Base-by-base conservation (phyloP, 768 basidiomycete species). In the Asterophora parasitica region DNA sequence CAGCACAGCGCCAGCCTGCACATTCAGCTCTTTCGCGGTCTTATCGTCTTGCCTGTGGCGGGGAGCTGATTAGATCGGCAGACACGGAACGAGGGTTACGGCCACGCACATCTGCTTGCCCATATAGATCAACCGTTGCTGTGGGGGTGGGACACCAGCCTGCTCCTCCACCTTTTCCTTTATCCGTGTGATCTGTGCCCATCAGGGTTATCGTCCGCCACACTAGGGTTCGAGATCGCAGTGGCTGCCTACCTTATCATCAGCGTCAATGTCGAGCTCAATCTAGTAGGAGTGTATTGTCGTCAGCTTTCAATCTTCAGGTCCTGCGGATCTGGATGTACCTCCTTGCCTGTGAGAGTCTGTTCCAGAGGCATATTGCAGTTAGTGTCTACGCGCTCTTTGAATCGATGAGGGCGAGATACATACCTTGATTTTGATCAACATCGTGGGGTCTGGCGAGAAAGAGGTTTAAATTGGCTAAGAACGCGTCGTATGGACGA, bases 91-190 rank as follows among this genome's bases (percentile, higher is more conserved):
- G 33, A 19, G 26, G 33, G 27, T 15, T 16, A 35, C 17, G 44
- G 15, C 5, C 20, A 71, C 80, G 67, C 66, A 97, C 95, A 97
- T 85, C 64, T 96, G 94, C 61, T 93, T 82, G 28, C 95, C 95
- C 60, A 80, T 69, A 65, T 85, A 96, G 64, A 98, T 98, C 60
- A 98, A 68, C 49, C 95, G 82, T 66, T 98, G 95, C 67, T 98
- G 95, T 35, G 76, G 89, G 51, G 95, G 95, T 17, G 95, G 95
- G 34, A 98, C 95, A 55, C 95, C 95, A 5, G 92, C 93, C 70
- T 97, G 94, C 73, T 97, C 94, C 66, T 98, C 95, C 7, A 97
- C 92, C 66, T 90, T 89, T 77, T 95, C 93, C 74, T 98, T 98
- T 70, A 98, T 92, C 57, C 89, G 82, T 38, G 82, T 75, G 60